A percentile compares a stretch with the other conserved stretches of the same genome.
Evolutionary conservation across 495 filamentous ascomycete genomes (phyloP).

Genomic region (Pyrenopolyporus hunteri): DNA sequence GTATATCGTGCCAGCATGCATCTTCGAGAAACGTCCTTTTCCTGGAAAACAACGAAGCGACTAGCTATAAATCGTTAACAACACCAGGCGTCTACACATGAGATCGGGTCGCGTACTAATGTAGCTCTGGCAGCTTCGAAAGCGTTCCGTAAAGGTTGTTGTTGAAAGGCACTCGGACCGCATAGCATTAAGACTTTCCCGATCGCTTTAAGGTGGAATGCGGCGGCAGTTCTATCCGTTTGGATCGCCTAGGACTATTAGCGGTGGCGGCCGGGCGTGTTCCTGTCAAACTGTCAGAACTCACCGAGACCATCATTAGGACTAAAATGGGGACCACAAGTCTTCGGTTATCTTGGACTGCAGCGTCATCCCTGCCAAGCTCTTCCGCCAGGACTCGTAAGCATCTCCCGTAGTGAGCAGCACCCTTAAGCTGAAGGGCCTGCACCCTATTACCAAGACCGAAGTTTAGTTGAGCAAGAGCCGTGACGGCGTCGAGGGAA

Average conservation of each 20-base stretch:
- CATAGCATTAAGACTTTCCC: slow-evolving; percentile 30
- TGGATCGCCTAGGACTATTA: slow-evolving; percentile 26
- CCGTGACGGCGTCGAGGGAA: slow-evolving; percentile 26
- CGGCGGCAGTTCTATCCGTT: slow-evolving; percentile 23
- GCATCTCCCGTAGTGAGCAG: slow-evolving; percentile 27
- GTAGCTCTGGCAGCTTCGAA: slow-evolving; percentile 36
- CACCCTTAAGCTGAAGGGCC: slow-evolving; percentile 25
- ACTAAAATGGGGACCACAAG: slow-evolving; percentile 37
- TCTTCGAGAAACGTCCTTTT: slow-evolving; percentile 30
- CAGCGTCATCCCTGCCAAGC: slow-evolving; percentile 15
- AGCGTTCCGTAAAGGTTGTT: slow-evolving; percentile 31
- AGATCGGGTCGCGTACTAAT: slow-evolving; percentile 4
- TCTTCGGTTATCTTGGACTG: slow-evolving; percentile 9
- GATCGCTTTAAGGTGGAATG: slow-evolving; percentile 32
- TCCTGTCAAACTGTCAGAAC: too few relatives aligned
- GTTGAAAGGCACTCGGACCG: slow-evolving; percentile 31
- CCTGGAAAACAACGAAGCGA: slow-evolving; percentile 23
- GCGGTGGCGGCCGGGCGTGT: too few relatives aligned
- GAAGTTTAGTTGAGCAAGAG: slow-evolving; percentile 33
- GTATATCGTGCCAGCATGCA: slow-evolving; percentile 23
- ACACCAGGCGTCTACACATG: background rate
- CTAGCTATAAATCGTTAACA: slow-evolving; percentile 19
- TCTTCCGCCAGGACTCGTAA: slow-evolving; percentile 29
- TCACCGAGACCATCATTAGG: slow-evolving; percentile 37
- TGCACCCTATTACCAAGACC: slow-evolving; percentile 23